Evolutionary conservation across 2,329 filamentous ascomycete species (phyloP).

Genomic region (Zalaria obscura): DNA sequence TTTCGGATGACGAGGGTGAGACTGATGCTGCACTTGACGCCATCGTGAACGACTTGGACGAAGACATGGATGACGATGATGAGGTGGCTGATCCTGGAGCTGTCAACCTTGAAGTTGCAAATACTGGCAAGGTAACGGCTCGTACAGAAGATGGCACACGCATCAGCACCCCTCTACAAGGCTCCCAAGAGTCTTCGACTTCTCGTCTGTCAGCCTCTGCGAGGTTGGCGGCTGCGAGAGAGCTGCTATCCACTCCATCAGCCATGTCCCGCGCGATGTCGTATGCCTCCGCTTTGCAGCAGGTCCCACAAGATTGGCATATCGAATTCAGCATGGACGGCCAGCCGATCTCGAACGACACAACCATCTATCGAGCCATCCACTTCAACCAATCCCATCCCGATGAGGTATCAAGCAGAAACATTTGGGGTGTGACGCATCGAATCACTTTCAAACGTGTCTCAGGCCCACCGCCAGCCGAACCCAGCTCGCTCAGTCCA

Average conservation of each 20-base stretch:
- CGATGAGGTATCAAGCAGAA: conserved; percentile 56
- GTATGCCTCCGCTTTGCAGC: conserved; percentile 71
- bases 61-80: conserved; percentile 60
- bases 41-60: conserved; percentile 79
- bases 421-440: conserved; percentile 82
- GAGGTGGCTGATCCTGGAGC: conserved; percentile 66
- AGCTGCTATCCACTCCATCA: conserved; percentile 31
- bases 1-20: conserved; percentile 49
- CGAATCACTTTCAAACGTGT: conserved; percentile 86
- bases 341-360: conserved; percentile 75
- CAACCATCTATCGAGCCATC: conserved; percentile 89
- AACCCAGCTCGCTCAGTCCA: conserved; percentile 48
- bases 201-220: conserved; percentile 15
- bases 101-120: conserved; percentile 80
- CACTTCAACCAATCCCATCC: conserved; percentile 51
- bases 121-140: conserved; percentile 76
- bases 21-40: conserved; percentile 55
- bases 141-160: conserved; percentile 83
- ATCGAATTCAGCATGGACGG: conserved; percentile 85
- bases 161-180: conserved; percentile 65
- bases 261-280: conserved; percentile 48
- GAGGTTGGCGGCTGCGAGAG: conserved; percentile 17
- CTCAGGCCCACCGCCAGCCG: conserved; percentile 63
- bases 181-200: conserved; percentile 18
- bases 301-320: conserved; percentile 85